phyloP scores from a whole-genome alignment of 1,284 basidiomycete species.

The Malassezia globosa region DNA sequence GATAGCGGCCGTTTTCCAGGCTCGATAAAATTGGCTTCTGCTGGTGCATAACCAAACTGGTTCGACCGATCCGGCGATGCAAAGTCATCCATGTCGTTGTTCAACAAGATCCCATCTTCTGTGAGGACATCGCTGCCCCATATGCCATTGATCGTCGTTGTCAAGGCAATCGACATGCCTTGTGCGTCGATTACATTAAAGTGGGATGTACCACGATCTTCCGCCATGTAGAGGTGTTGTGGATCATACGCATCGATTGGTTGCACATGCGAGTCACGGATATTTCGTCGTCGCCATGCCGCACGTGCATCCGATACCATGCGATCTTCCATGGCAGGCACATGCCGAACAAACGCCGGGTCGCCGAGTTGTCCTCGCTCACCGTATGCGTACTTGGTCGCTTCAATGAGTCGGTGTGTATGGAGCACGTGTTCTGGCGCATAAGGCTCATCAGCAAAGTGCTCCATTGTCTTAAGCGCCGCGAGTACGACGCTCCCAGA shows the following conservation, averaged over 20 bases:
- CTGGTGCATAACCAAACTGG: slow-evolving; percentile 44
- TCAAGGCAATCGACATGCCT: slow-evolving; percentile 49
- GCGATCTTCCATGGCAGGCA: slow-evolving; percentile 43
- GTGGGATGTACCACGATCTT: slow-evolving; percentile 48
- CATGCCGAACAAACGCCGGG: slow-evolving; percentile 48
- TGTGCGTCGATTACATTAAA: slow-evolving; percentile 46
- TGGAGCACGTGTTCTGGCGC: slow-evolving; percentile 27
- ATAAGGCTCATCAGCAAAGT: slow-evolving; percentile 23
- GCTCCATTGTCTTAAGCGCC: slow-evolving; percentile 39
- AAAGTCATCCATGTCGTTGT: slow-evolving; percentile 50
- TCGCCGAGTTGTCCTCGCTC: slow-evolving; percentile 49
- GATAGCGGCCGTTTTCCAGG: slow-evolving; percentile 49
- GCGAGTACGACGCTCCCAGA: slow-evolving; percentile 43
- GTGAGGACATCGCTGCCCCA: slow-evolving; percentile 44
- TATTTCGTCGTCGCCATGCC: slow-evolving; percentile 35
- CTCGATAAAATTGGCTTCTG: slow-evolving; percentile 47
- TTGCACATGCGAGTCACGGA: slow-evolving; percentile 33
- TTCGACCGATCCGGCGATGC: slow-evolving; percentile 42
- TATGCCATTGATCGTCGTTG: slow-evolving; percentile 48
- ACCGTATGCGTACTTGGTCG: slow-evolving; percentile 48
- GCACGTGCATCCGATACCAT: slow-evolving; percentile 41
- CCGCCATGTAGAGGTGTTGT: slow-evolving; percentile 31
- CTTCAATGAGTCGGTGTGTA: slow-evolving; percentile 49
- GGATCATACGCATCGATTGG: slow-evolving; percentile 47
- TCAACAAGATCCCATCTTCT: slow-evolving; percentile 34